phyloP scores from a whole-genome alignment of 2,329 filamentous ascomycete species.

The Daldinia eschscholtzii region DNA sequence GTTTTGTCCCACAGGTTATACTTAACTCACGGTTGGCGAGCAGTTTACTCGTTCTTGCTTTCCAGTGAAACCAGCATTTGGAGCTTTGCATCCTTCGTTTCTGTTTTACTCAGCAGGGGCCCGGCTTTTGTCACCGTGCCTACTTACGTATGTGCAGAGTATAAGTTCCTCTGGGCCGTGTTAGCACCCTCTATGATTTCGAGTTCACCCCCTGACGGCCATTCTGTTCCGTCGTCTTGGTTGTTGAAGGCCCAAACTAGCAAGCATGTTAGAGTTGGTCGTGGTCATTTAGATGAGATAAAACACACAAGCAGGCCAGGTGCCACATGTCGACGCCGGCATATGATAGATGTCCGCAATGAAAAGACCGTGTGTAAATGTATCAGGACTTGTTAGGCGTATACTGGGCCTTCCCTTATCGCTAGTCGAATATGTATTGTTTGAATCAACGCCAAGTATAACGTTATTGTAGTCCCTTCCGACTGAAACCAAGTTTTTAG shows the following conservation, averaged over 20 bases:
- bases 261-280: constrained; percentile 32
- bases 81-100: constrained; percentile 43
- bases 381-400: constrained; percentile 73
- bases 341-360: constrained; percentile 80
- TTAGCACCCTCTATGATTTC: constrained; percentile 80
- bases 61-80: constrained; percentile 47
- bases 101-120: constrained; percentile 34
- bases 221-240: constrained; percentile 59
- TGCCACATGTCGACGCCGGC: constrained; percentile 76
- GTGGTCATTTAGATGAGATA: background rate
- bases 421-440: constrained; percentile 53
- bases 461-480: constrained; percentile 57
- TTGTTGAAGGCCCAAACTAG: constrained; percentile 64
- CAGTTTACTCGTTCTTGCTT: constrained; percentile 46
- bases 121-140: background rate
- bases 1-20: background rate
- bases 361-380: constrained; percentile 75
- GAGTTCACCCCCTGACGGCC: constrained; percentile 74
- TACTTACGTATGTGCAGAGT: constrained; percentile 71
- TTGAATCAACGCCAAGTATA: constrained; percentile 61
- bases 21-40: constrained; percentile 44
- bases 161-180: constrained; percentile 67
- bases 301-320: constrained; percentile 76
- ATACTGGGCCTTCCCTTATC: constrained; percentile 69
- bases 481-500: constrained; percentile 58